Base-by-base conservation (phyloP, 768 basidiomycete genomes). In the Pluteus cervinus region DNA sequence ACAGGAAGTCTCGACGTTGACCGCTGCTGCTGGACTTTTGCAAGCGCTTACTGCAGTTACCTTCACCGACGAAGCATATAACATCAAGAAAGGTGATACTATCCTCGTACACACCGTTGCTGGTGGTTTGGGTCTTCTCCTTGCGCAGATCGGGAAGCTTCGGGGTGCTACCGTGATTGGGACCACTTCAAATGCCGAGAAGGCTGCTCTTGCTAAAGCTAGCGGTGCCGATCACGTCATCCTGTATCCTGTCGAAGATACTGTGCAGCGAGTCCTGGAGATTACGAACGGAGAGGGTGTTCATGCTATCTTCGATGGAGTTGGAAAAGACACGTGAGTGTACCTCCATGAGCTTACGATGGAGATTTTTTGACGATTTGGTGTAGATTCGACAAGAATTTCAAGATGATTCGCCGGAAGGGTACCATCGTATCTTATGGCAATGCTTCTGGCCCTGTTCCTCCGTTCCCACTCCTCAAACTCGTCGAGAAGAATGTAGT, bases 241-340 rank as follows among this genome's bases (percentile, higher is more conserved):
- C 43, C 56, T 92, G 28, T 91, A 90, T 58, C 75, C 73, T 8
- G 65, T 72, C 31, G 86, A 88, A 51, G 73, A 88, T 42, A 82
- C 82, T 0, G 81, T 87, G 8, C 53, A 81, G 46, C 71, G 79
- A 30, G 86, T 87, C 11, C 55, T 81, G 37, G 79, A 85, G 49
- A 59, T 90, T 37, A 90, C 89, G 0, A 76, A 76, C 28, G 86
- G 86, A 5, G 69, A 79, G 47, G 87, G 89, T 11, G 86, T 91
- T 4, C 75, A 94, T 45, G 93, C 78, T 11, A 75, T 90, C 17
- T 94, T 84, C 51, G 94, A 99, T 51, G 94, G 94, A 18, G 90
- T 99, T n/a, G 94, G 94, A 2, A 93, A 87, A 65, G 86, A 90
- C 56, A 97, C 92, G 75, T 93, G 61, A 41, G 85, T n/a, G n/a